Evolutionary conservation across 2,329 filamentous ascomycete species (phyloP), one percentile per base, ranked within the genome.

Genomic region (Huntiella moniliformis): DNA sequence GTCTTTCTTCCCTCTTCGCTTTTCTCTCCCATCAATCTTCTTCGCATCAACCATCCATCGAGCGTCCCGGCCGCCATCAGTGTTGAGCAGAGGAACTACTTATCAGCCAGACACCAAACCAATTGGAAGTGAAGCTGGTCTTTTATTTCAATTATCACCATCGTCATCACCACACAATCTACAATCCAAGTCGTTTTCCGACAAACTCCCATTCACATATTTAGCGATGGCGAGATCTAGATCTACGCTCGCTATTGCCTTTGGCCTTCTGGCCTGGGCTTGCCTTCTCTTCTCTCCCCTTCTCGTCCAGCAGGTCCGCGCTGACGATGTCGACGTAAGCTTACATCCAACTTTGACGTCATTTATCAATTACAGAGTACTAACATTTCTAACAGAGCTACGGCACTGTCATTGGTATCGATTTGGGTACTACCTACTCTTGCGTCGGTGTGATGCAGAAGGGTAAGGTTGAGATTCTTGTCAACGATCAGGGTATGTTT

Each of bases 371-470:
- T 28, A 5, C 8, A 28, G 22, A 28, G 22, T 10, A 17, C 34
- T 31, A 31, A 46, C 35, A 15, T 17, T 22, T 22, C 15, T 11
- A n/a, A 39, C 5, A 50, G 49, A 79, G 75, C 60, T 83, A 84
- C 64, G 85, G 85, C 61, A 88, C 81, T 58, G 85, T 94, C 56
- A 87, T 94, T 58, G 86, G 86, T 77, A 94, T 94, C 67, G 70
- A 93, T 79, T 66, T 94, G 61, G 86, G 86, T 67, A 94, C 86
- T 44, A 94, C 86, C 54, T 78, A 78, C 67, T 80, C 75, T 58
- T 93, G 86, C 67, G 85, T 93, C 57, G 86, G 83, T 80, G 84
- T 93, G 62, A 93, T 93, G 85, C 81, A 87, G 63, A 82, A 85
- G 62, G 86, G 86, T 63, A 91, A 88, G 67, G 85, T 94, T 56